Percentiles rank a stretch among this genome's conserved stretches.
Evolutionary conservation across 169 alveolate genomes (phyloP).

Genomic region (Condylostoma magnum): DNA sequence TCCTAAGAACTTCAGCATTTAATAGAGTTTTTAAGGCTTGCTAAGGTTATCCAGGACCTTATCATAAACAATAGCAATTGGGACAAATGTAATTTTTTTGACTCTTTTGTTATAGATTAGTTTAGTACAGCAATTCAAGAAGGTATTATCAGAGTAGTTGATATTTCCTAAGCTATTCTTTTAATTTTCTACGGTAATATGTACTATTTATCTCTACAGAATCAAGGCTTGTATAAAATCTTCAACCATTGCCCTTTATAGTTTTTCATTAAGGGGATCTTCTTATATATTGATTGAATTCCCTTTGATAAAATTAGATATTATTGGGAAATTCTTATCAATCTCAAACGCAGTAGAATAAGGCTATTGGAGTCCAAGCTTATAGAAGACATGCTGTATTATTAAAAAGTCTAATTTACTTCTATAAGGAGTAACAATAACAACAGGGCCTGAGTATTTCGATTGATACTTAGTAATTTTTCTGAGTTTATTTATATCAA

Average conservation of each 20-base stretch:
- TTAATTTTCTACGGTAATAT: constrained; percentile 70
- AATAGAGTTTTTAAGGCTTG: no score
- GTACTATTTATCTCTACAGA: constrained; percentile 43
- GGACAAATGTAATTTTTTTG: constrained; percentile 53
- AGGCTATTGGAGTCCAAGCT: constrained; percentile 56
- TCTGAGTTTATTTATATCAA: no score
- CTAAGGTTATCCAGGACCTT: constrained; percentile 70
- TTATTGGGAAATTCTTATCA: constrained; percentile 52
- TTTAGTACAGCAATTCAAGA: constrained; percentile 44
- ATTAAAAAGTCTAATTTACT: constrained; percentile 66
- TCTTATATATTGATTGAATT: constrained; percentile 60
- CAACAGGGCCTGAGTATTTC: constrained; percentile 50
- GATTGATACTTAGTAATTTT: no score
- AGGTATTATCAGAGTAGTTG: constrained; percentile 52
- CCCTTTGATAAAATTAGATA: constrained; percentile 42
- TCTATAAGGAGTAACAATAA: constrained; percentile 66
- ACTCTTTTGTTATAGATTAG: constrained; percentile 48
- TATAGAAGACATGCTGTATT: constrained; percentile 49
- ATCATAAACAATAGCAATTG: constrained; percentile 66
- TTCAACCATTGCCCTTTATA: constrained; percentile 55
- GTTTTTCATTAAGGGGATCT: constrained; percentile 37
- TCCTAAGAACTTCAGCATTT: no score
- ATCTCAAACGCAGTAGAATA: constrained; percentile 68
- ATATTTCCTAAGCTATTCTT: constrained; percentile 65
- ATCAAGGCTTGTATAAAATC: constrained; percentile 57